Percentiles rank a stretch among this genome's conserved stretches.
Conservation (phyloP, 495 filamentous ascomycete species). For the Talaromyces liani region DNA sequence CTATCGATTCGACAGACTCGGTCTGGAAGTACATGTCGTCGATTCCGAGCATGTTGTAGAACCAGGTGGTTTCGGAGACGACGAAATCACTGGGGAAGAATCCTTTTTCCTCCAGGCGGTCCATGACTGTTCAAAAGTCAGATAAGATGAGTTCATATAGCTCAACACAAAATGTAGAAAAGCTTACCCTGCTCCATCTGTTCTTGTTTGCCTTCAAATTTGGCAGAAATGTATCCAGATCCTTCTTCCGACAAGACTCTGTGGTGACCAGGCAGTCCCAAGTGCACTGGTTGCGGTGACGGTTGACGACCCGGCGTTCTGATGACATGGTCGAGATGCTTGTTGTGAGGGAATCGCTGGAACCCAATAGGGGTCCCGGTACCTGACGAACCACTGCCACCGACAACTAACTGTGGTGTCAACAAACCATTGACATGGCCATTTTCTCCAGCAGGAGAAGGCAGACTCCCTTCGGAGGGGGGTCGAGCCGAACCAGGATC, state of each 20-base stretch:
- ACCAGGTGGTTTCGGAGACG: conserved; percentile 83
- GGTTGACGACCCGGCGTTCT: conserved; percentile 56
- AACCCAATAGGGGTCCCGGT: conserved; percentile 40
- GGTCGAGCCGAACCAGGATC: conserved; percentile 24
- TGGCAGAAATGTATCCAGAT: conserved; percentile 91
- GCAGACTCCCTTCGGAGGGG: conserved; percentile 24
- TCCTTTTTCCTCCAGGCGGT: conserved; percentile 63
- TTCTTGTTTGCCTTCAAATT: conserved; percentile 87
- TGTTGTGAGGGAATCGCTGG: conserved; percentile 48
- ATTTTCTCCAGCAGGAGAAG: conserved; percentile 11
- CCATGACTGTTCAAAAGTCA: conserved; percentile 50
- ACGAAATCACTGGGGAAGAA: conserved; percentile 85
- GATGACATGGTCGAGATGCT: conserved; percentile 55
- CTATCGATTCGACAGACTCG: conserved; percentile 78
- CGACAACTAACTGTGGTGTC: conserved; percentile 28
- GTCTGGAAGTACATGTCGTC: conserved; percentile 99
- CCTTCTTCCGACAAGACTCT: conserved; percentile 77
- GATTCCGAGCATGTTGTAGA: conserved; percentile 94
- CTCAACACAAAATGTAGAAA: not conserved
- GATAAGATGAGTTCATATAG: conserved; percentile 6
- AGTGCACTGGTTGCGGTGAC: conserved; percentile 86
- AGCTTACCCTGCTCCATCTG: conserved; percentile 82
- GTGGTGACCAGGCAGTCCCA: conserved; percentile 63
- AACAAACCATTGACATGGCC: conserved; percentile 13
- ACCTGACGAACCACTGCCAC: conserved; percentile 32